These are phyloP conservation scores for Hypoxylon intermedium DNA, from an alignment of 495 filamentous ascomycete species.

Conservation along the genomic window DNA sequence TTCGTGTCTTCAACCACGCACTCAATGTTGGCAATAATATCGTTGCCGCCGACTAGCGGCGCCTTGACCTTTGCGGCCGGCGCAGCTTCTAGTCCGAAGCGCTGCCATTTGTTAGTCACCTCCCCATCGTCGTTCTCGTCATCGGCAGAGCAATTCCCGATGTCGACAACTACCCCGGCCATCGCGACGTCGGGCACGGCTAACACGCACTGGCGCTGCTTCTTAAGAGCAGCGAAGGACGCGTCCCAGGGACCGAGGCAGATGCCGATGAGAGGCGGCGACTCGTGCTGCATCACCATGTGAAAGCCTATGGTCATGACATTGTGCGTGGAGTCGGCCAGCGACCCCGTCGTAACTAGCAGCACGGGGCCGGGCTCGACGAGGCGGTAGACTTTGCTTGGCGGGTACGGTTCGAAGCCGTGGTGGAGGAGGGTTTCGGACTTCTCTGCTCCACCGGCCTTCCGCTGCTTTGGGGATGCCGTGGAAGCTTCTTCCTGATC, in stretches of 20 bases:
- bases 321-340: slow-evolving; percentile 45
- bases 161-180: slow-evolving; percentile 40
- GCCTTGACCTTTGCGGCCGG: slow-evolving; percentile 43
- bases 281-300: slow-evolving; percentile 50
- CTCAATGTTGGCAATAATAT: slow-evolving; percentile 48
- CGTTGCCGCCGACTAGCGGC: slow-evolving; percentile 43
- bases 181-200: slow-evolving; percentile 43
- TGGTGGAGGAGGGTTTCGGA: slow-evolving; percentile 8
- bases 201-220: slow-evolving; percentile 44
- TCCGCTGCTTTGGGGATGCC: slow-evolving; percentile 23
- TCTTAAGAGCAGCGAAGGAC: slow-evolving; percentile 42
- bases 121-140: slow-evolving; percentile 47
- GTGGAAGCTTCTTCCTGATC: slow-evolving; percentile 24
- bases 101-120: slow-evolving; percentile 52
- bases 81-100: slow-evolving; percentile 45
- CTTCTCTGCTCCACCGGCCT: slow-evolving; percentile 4
- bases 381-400: slow-evolving; percentile 45
- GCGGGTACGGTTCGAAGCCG: slow-evolving; percentile 41
- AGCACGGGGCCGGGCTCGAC: slow-evolving; percentile 49
- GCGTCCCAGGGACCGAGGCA: slow-evolving; percentile 49
- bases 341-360: slow-evolving; percentile 47
- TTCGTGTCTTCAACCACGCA: slow-evolving; percentile 47
- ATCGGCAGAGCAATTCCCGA: slow-evolving; percentile 54
- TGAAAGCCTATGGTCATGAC: slow-evolving; percentile 51
- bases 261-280: slow-evolving; percentile 45